These are phyloP conservation scores for Aspergillus oerlinghausenensis DNA, from an alignment of 2,329 filamentous ascomycete genomes.

Conservation along the genomic window DNA sequence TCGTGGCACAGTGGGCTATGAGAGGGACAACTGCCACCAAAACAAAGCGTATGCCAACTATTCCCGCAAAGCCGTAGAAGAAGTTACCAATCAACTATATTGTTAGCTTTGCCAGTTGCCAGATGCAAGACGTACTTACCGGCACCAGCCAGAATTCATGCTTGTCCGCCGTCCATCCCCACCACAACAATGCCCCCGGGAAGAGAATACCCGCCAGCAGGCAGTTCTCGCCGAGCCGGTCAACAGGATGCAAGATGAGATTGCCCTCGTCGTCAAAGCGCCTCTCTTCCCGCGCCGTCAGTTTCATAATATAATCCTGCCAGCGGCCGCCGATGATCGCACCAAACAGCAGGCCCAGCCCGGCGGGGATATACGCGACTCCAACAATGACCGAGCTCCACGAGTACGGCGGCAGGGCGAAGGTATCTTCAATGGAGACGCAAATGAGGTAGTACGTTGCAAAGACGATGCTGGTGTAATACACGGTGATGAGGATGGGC, in stretches of 20 bases:
- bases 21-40: too few relatives aligned
- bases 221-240: constrained; percentile 37
- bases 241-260: constrained; percentile 34
- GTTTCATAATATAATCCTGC: constrained; percentile 38
- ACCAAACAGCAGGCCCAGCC: constrained; percentile 34
- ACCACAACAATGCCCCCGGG: constrained; percentile 32
- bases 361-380: constrained; percentile 35
- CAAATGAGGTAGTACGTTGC: constrained; percentile 36
- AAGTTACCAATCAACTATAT: constrained; percentile 14
- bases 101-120: not conserved
- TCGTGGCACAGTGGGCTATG: too few relatives aligned
- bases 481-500: constrained; percentile 32
- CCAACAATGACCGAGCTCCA: constrained; percentile 36
- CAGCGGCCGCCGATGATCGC: constrained; percentile 35
- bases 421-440: constrained; percentile 36
- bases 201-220: constrained; percentile 32
- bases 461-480: constrained; percentile 36
- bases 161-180: constrained; percentile 35
- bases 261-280: constrained; percentile 31
- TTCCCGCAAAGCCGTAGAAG: constrained; percentile 33
- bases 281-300: constrained; percentile 30
- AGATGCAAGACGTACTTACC: constrained; percentile 2
- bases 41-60: too few relatives aligned
- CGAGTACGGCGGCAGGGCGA: constrained; percentile 31
- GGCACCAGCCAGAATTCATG: constrained; percentile 24